A percentile compares a stretch with the other conserved stretches of the same genome.
These are phyloP conservation scores for Starmerella apicola DNA, from an alignment of 805 yeast genomes.

Conservation along the genomic window DNA sequence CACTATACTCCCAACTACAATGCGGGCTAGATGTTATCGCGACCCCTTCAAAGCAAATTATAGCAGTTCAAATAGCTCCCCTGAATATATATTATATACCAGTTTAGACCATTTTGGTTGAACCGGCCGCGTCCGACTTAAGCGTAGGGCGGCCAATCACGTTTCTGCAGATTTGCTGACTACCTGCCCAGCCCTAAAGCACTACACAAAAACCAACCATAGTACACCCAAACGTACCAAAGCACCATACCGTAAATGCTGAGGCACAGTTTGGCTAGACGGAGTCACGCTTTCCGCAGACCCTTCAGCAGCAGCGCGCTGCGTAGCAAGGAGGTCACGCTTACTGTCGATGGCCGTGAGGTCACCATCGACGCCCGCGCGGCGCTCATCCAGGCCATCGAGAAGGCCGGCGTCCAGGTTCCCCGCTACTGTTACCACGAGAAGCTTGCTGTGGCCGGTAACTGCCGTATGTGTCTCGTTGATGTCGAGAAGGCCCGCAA, in stretches of 20 bases:
- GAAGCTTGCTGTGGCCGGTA: conserved; percentile 80
- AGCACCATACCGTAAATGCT: conserved; percentile 6
- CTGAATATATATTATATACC: no score
- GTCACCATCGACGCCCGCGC: conserved; percentile 77
- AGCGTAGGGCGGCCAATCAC: conserved; percentile 7
- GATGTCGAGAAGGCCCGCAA: conserved; percentile 84
- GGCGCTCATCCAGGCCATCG: conserved; percentile 82
- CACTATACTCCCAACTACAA: no score
- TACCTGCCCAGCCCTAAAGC: background rate
- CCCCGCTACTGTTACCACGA: conserved; percentile 91
- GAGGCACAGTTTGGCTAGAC: no score
- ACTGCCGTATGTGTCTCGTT: conserved; percentile 86
- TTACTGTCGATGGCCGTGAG: conserved; percentile 53
- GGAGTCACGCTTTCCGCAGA: no score
- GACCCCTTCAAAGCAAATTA: no score
- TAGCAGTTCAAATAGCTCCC: no score
- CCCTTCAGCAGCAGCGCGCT: no score
- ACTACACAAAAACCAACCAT: background rate
- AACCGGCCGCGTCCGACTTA: no score
- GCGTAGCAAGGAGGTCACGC: conserved; percentile 42
- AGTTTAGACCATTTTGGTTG: no score
- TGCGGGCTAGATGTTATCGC: no score
- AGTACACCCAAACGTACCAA: background rate
- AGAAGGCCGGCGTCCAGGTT: conserved; percentile 75
- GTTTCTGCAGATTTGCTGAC: conserved; percentile 1